Conservation (phyloP, 2,329 filamentous ascomycete genomes). For the Cercospora zeae-maydis region DNA sequence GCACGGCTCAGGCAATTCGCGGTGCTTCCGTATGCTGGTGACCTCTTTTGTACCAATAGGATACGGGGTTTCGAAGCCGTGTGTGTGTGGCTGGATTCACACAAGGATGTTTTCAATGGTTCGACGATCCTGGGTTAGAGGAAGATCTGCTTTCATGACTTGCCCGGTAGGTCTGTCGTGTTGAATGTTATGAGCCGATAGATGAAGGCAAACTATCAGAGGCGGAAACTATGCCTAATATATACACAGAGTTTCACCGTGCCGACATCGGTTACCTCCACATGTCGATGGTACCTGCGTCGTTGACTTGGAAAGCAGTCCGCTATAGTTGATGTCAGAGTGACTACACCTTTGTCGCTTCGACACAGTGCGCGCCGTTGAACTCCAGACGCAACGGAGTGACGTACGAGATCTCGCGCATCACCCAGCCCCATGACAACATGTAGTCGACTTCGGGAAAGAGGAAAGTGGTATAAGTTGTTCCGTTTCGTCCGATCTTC, state of each 20-base stretch:
- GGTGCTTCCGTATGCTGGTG: background rate
- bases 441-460: background rate
- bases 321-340: conserved; percentile 6
- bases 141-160: conserved; percentile 3
- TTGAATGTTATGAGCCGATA: too few relatives aligned
- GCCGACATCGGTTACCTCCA: too few relatives aligned
- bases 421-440: conserved; percentile 1
- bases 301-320: background rate
- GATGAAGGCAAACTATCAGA: too few relatives aligned
- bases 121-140: background rate
- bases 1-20: background rate
- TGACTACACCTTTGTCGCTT: background rate
- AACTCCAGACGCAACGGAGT: background rate
- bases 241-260: too few relatives aligned
- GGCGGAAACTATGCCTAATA: too few relatives aligned
- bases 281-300: background rate
- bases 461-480: background rate
- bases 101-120: background rate
- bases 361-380: background rate
- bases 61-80: background rate
- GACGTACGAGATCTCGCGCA: background rate
- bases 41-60: background rate
- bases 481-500: background rate
- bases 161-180: background rate
- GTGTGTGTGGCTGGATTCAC: background rate